Conservation (phyloP, 306 rosid genomes). For the peach (Prunus persica) region DNA sequence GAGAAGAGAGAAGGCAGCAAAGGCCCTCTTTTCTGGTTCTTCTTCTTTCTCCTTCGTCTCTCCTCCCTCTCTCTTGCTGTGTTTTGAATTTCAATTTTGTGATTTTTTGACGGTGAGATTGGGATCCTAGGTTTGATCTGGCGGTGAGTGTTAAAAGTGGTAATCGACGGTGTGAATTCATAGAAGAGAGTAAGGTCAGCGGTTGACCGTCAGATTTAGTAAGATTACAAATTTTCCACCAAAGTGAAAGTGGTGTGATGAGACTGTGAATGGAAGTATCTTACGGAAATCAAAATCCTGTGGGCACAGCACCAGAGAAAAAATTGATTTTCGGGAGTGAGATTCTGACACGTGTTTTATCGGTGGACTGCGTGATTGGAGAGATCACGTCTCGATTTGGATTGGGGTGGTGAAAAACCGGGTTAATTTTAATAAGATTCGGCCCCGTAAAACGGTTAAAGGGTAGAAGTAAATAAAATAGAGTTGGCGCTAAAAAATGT, state of each 20-base stretch:
- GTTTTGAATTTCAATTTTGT: conserved; percentile 97
- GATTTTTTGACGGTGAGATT: conserved; percentile 65
- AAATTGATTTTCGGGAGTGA: too few relatives aligned
- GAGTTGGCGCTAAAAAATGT: conserved; percentile 55
- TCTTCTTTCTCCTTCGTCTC: conserved; percentile 47
- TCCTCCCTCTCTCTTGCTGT: conserved; percentile 90
- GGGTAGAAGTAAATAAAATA: not conserved
- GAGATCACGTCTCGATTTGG: not conserved
- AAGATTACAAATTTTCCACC: conserved; percentile 17
- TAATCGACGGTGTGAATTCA: conserved; percentile 53
- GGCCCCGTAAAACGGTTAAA: conserved; percentile 16
- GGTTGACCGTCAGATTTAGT: conserved; percentile 44
- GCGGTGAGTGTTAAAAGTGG: conserved; percentile 20
- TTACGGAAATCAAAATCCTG: not conserved
- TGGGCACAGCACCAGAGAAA: conserved; percentile 1
- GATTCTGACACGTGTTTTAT: conserved; percentile 17
- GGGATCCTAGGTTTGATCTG: conserved; percentile 21
- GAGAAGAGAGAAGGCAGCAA: conserved; percentile 29
- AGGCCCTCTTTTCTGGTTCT: conserved; percentile 28
- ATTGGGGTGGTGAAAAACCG: not conserved
- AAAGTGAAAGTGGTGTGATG: not conserved
- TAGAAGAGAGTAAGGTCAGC: conserved; percentile 30
- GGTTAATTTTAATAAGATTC: conserved; percentile 20
- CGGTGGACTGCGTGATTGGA: not conserved
- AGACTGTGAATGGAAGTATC: conserved; percentile 4